Conservation (phyloP, 2,329 filamentous ascomycete species). For the Penicillium olsonii region DNA sequence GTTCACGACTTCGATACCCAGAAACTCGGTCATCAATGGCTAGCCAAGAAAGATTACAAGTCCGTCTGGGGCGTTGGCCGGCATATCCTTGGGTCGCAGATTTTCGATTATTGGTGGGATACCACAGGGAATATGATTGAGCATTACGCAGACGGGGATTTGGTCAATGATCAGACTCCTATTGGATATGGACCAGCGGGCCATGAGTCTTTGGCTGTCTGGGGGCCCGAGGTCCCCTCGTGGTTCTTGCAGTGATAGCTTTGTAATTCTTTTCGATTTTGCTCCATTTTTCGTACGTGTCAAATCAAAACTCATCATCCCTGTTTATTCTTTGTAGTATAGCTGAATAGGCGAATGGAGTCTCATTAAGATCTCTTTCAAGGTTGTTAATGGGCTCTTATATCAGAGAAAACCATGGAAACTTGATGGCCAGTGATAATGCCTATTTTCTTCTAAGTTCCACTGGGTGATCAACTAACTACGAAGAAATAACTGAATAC, state of each 20-base stretch:
- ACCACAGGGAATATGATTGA: conserved; percentile 28
- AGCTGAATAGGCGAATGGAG: too few species aligned
- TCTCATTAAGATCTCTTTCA: too few species aligned
- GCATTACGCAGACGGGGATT: conserved; percentile 56
- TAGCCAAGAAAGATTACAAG: conserved; percentile 48
- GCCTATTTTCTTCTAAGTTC: too few species aligned
- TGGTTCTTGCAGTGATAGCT: conserved; percentile 34
- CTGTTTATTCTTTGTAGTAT: too few species aligned
- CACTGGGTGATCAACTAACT: too few species aligned
- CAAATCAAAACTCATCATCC: too few species aligned
- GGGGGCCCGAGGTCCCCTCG: conserved; percentile 38
- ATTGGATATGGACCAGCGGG: conserved; percentile 35
- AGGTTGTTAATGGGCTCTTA: too few species aligned
- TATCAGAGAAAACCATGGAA: too few species aligned
- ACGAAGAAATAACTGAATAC: too few species aligned
- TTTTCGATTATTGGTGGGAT: conserved; percentile 58
- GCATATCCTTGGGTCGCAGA: conserved; percentile 53
- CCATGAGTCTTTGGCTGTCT: conserved; percentile 36
- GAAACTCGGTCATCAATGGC: conserved; percentile 54
- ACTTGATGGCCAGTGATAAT: too few species aligned
- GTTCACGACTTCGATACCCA: conserved; percentile 57
- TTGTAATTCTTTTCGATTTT: too few species aligned
- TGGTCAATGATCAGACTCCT: conserved; percentile 47
- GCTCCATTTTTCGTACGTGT: too few species aligned
- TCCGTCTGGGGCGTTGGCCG: conserved; percentile 54